Evolutionary conservation across 2,329 filamentous ascomycete species (phyloP).

Genomic region (Fusarium incarnatum): DNA sequence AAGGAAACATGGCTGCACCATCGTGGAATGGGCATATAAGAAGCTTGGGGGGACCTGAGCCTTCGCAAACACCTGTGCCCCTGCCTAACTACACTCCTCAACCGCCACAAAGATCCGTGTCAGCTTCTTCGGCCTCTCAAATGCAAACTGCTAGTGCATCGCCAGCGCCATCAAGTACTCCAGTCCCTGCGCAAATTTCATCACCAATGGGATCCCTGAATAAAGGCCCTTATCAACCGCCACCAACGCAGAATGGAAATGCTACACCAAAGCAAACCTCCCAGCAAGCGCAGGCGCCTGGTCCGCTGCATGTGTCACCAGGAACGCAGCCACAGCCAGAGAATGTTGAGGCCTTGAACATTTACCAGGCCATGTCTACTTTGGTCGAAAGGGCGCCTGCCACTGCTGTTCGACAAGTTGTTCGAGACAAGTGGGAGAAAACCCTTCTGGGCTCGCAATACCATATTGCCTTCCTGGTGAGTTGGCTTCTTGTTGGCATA

Average conservation of each 20-base stretch:
- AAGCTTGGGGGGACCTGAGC: background rate
- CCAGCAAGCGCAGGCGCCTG: constrained; percentile 1
- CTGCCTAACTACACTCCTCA: constrained; percentile 19
- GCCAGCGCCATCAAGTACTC: constrained; percentile 6
- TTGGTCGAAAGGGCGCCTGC: constrained; percentile 56
- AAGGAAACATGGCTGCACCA: constrained; percentile 20
- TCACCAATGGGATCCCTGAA: constrained; percentile 8
- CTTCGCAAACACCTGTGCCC: constrained; percentile 20
- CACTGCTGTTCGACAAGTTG: constrained; percentile 59
- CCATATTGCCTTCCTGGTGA: constrained; percentile 64
- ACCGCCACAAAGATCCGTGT: constrained; percentile 11
- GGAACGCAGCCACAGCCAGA: background rate
- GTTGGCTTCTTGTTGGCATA: constrained; percentile 40
- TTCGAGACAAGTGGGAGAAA: constrained; percentile 65
- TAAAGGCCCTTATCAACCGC: constrained; percentile 3
- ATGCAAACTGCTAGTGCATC: background rate
- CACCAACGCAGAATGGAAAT: constrained; percentile 5
- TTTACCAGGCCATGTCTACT: constrained; percentile 41
- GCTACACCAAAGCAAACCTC: background rate
- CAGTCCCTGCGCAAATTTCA: constrained; percentile 19
- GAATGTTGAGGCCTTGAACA: constrained; percentile 45
- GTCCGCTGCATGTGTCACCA: constrained; percentile 1
- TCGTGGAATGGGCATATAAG: constrained; percentile 19
- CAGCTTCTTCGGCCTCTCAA: constrained; percentile 7
- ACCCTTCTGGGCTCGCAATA: constrained; percentile 63